Evolutionary conservation across 192 early-diverging fungal species (phyloP), one percentile per base, ranked within the genome.

Genomic region (Backusella australiensis): DNA sequence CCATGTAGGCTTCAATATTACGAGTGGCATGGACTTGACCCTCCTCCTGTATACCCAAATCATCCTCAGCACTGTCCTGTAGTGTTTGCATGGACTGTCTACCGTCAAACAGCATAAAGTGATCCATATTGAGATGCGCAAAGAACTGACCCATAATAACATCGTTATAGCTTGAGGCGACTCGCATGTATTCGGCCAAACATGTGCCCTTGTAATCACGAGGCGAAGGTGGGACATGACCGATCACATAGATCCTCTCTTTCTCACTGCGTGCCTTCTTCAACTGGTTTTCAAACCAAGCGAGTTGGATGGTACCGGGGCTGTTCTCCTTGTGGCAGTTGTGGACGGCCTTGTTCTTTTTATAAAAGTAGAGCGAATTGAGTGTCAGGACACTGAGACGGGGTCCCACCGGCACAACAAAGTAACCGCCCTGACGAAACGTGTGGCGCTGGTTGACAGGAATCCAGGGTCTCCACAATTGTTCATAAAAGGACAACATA

Each of bases 391-490:
- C 89, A 3, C 78, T 83, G 65, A 93, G 67, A 7, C 83, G 84
- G 0, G 84, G 80, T 6, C 73, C 52, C 1, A 90, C 78, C 15
- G 88, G 83, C 1, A 71, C 73, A 8, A 82, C 80, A 84, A 88
- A 91, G 72, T 90, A 90, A 15, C 90, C 91, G 67, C 87, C 88
- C 32, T 82, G 75, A 15, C 76, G 85, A 71, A 90, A 93, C 1
- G 81, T 77, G 0, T 78, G 23, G 7, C 80, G 39, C 76, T 91
- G 89, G 71, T 84, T 75, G 0, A 66, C 26, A 0, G 91, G 91
- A 21, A 93, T 85, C 36, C 87, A 86, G 0, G 78, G 83, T 19
- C 76, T 56, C 90, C 89, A 91, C 8, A 88, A 83, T 5, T 82
- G 67, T 1, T 83, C 79, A 73, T 86, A 83, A 32, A 72, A 73